These are phyloP conservation scores for Stagonosporopsis tanaceti DNA, from an alignment of 2,329 filamentous ascomycete species.

Conservation along the genomic window DNA sequence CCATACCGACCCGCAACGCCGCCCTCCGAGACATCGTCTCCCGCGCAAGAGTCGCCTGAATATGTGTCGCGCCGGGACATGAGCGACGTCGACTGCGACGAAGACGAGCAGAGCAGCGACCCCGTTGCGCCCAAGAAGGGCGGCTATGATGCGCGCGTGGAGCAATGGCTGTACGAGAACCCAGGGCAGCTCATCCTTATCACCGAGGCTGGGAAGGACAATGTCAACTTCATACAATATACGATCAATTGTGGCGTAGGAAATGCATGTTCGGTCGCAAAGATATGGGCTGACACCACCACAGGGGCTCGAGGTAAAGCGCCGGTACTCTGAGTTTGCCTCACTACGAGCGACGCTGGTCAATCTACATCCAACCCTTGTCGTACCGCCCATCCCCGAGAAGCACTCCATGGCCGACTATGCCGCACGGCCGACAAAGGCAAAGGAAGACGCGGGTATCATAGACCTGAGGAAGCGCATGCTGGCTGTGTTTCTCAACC, in stretches of 20 bases:
- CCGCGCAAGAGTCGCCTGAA: slow-evolving; percentile 70
- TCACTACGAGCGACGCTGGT: slow-evolving; percentile 89
- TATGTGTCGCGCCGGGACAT: slow-evolving; percentile 63
- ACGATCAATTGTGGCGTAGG: slow-evolving; percentile 92
- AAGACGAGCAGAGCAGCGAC: slow-evolving; percentile 52
- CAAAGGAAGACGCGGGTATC: slow-evolving; percentile 95
- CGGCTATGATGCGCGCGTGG: slow-evolving; percentile 92
- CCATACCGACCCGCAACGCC: slow-evolving; percentile 66
- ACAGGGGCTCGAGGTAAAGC: slow-evolving; percentile 92
- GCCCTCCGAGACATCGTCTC: slow-evolving; percentile 75
- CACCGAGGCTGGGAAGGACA: slow-evolving; percentile 92
- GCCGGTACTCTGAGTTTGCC: slow-evolving; percentile 95
- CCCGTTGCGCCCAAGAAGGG: slow-evolving; percentile 71
- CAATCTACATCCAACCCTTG: slow-evolving; percentile 89
- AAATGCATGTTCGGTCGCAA: background rate
- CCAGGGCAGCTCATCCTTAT: slow-evolving; percentile 90
- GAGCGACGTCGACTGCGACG: slow-evolving; percentile 66
- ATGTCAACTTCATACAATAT: slow-evolving; percentile 94
- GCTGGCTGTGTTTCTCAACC: slow-evolving; percentile 92
- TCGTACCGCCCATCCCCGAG: slow-evolving; percentile 96
- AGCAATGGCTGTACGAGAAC: slow-evolving; percentile 97
- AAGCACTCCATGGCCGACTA: slow-evolving; percentile 99
- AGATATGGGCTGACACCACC: slow-evolving; percentile 23
- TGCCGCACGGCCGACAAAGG: slow-evolving; percentile 95
- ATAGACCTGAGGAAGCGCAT: slow-evolving; percentile 97